Evolutionary conservation across 148 eudicot species (phyloP).

Genomic region (Pharnaceum exiguum): DNA sequence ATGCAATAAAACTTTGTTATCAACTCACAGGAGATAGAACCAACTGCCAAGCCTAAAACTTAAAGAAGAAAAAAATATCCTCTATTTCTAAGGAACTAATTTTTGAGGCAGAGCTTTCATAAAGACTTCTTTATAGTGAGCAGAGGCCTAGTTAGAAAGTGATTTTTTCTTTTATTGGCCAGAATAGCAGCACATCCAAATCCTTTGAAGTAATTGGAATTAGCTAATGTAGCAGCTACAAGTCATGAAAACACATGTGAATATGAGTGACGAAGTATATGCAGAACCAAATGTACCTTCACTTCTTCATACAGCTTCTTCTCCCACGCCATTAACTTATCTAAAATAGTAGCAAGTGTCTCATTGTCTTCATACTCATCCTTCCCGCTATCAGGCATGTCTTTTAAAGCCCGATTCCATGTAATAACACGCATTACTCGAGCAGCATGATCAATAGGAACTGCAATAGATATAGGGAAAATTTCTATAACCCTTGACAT

Average conservation of each 20-base stretch:
- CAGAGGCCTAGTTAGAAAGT: too few relatives aligned
- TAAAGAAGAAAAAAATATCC: not conserved
- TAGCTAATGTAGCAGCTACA: too few relatives aligned
- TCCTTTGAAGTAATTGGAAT: too few relatives aligned
- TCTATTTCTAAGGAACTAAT: too few relatives aligned
- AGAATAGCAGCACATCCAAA: too few relatives aligned
- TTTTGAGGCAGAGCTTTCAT: too few relatives aligned
- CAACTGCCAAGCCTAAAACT: not conserved
- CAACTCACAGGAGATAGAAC: not conserved
- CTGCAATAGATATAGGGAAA: conserved; percentile 32
- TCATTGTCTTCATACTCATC: conserved; percentile 72
- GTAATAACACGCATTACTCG: conserved; percentile 98
- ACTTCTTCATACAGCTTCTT: conserved; percentile 97
- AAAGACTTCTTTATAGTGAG: too few relatives aligned
- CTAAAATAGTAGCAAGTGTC: conserved; percentile 93
- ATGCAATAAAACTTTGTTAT: not conserved
- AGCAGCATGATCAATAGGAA: conserved; percentile 92
- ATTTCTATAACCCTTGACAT: not conserved
- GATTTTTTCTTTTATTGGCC: too few relatives aligned
- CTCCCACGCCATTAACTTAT: conserved; percentile 98
- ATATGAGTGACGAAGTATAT: not conserved
- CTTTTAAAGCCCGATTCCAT: conserved; percentile 74
- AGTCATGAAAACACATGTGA: too few relatives aligned
- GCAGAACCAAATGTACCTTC: conserved; percentile 49
- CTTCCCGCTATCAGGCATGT: conserved; percentile 45